Evolutionary conservation across 441 rosid genomes (phyloP), one percentile per base, ranked within the genome.

Genomic region (Euphorbia corollata): DNA sequence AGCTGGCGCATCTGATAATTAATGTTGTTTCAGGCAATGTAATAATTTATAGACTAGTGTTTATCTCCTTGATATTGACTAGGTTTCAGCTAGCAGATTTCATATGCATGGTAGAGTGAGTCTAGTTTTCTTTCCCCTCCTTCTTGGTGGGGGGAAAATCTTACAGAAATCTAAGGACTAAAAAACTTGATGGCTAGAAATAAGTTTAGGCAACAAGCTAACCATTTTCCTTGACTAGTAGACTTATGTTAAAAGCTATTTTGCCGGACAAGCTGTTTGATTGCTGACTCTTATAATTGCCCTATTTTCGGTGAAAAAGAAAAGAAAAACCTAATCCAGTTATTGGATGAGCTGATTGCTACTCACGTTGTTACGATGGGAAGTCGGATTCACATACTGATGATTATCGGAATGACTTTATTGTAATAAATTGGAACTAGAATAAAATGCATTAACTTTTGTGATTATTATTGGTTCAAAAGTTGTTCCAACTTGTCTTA

Each of bases 1-100:
- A 84, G 85, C 77, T 71, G 74, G 74, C 74, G 74, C 64, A 57
- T 47, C 15, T 78, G 74, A 69, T 47, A 0, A 48, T 27, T n/a
- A n/a, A n/a, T n/a, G n/a, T 8, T 30, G 6, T 48, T 23, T 5
- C 58, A 27, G 18, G 60, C 11, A 4, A 7, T 43, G 45, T n/a
- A 16, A 50, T 50, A 63, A 41, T 27, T 0, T 62, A 41, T 11
- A 41, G 13, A 43, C 9, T 3, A 13, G 24, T 38, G 0, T 55
- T 62, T 22, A 6, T 43, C 66, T 24, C 65, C 65, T 18, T 20
- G 27, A 19, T 9, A 20, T 24, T 47, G 6, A 54, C 18, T 22
- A 62, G 15, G 57, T 48, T 23, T n/a, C 12, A 8, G 61, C 22
- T 22, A 55, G 5, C 43, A 67, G 30, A 54, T 56, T 59, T 67